phyloP scores from a whole-genome alignment of 208 protist species.

The Trypanosoma scelopori region DNA sequence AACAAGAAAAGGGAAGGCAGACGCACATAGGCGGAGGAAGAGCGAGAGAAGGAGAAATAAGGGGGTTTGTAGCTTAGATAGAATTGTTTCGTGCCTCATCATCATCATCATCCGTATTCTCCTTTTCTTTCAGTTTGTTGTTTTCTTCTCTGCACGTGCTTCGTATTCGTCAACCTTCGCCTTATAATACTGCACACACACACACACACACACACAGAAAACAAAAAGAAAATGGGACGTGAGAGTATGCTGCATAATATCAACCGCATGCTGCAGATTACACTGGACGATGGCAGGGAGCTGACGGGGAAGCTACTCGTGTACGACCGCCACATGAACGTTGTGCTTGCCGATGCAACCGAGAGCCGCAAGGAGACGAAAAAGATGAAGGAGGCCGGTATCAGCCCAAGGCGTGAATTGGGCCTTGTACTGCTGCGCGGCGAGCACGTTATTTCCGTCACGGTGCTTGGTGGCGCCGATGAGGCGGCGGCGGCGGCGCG shows the following conservation, averaged over 20 bases:
- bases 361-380: conserved; percentile 69
- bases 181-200: neutral
- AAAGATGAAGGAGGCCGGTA: conserved; percentile 64
- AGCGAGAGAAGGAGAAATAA: neutral
- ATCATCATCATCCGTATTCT: neutral
- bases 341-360: conserved; percentile 60
- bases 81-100: neutral
- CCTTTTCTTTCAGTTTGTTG: conserved; percentile 21
- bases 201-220: too few species aligned
- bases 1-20: too few species aligned
- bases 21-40: neutral
- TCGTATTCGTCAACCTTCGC: neutral
- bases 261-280: conserved; percentile 69
- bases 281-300: conserved; percentile 71
- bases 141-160: neutral
- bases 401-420: conserved; percentile 50
- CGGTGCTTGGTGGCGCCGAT: conserved; percentile 32
- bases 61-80: neutral
- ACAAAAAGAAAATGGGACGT: conserved; percentile 58
- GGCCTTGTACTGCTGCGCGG: conserved; percentile 82
- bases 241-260: conserved; percentile 84
- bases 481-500: conserved; percentile 2
- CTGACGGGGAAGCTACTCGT: conserved; percentile 77
- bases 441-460: conserved; percentile 83
- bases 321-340: conserved; percentile 89